Evolutionary conservation across 164 flowering plant genomes (phyloP).

Genomic region (Protea cynaroides): DNA sequence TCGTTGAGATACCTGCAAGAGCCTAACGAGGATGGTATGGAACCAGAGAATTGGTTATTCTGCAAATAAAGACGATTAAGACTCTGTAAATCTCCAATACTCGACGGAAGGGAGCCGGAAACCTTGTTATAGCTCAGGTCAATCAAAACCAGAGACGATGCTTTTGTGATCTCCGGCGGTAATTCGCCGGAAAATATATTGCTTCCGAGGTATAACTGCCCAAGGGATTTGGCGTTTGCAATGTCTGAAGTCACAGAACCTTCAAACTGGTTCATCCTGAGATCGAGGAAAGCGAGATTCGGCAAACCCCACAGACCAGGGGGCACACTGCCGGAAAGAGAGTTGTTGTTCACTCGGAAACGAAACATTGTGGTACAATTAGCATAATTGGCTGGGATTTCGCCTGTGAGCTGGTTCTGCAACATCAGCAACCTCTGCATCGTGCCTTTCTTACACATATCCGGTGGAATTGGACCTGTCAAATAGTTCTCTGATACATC

Average conservation of each 20-base stretch:
- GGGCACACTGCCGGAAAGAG: constrained; percentile 66
- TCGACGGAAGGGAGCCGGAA: constrained; percentile 45
- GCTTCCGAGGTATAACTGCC: constrained; percentile 20
- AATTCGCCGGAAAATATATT: constrained; percentile 58
- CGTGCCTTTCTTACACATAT: constrained; percentile 78
- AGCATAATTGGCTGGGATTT: constrained; percentile 62
- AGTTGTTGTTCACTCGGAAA: constrained; percentile 62
- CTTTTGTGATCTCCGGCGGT: constrained; percentile 52
- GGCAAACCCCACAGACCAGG: constrained; percentile 81
- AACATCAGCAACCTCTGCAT: constrained; percentile 57
- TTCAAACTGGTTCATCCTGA: constrained; percentile 47
- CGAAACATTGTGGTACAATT: constrained; percentile 47
- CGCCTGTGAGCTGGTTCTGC: constrained; percentile 63
- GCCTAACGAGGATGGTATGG: constrained; percentile 47
- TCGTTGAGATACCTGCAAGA: constrained; percentile 44
- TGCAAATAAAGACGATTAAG: constrained; percentile 36
- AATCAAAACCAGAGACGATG: constrained; percentile 28
- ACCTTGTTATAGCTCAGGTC: constrained; percentile 48
- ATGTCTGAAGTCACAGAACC: constrained; percentile 57
- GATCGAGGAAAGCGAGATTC: constrained; percentile 39
- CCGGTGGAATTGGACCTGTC: constrained; percentile 81
- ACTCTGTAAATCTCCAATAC: constrained; percentile 41
- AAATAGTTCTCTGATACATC: constrained; percentile 69
- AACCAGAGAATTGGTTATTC: constrained; percentile 48
- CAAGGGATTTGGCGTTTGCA: constrained; percentile 36